A percentile compares a stretch with the other conserved stretches of the same genome.
Conservation (phyloP, 2,329 filamentous ascomycete species). For the Ascochyta viciae-villosae region DNA sequence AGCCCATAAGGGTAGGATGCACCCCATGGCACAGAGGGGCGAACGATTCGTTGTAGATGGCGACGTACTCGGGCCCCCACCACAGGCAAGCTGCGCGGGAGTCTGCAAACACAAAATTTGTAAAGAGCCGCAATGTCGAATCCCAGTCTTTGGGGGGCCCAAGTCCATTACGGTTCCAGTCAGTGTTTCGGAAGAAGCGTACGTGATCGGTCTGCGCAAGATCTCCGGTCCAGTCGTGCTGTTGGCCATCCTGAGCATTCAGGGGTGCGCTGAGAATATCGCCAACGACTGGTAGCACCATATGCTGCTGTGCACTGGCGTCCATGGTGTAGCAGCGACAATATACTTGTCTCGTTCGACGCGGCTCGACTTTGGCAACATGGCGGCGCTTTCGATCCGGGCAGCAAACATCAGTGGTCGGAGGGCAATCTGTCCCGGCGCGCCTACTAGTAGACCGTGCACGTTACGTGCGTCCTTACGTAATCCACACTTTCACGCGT, state of each 20-base stretch:
- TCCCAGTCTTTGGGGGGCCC: slow-evolving; percentile 28
- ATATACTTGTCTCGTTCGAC: too few relatives aligned
- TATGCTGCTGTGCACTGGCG: neutral
- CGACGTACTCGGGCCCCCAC: slow-evolving; percentile 35
- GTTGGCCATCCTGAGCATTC: neutral
- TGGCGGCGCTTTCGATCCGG: too few relatives aligned
- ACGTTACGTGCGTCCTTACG: too few relatives aligned
- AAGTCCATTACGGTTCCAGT: slow-evolving; percentile 30
- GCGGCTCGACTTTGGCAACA: too few relatives aligned
- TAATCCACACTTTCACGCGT: too few relatives aligned
- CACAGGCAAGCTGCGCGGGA: slow-evolving; percentile 34
- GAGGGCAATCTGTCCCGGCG: too few relatives aligned
- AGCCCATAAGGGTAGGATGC: slow-evolving; percentile 36
- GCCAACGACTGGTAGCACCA: neutral
- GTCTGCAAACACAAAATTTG: slow-evolving; percentile 35
- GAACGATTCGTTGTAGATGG: slow-evolving; percentile 37
- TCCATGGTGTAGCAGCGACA: too few relatives aligned
- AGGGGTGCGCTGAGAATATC: neutral
- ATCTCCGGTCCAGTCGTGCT: slow-evolving; percentile 29
- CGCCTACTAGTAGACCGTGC: too few relatives aligned
- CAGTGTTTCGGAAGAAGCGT: slow-evolving; percentile 29
- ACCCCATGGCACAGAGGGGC: slow-evolving; percentile 25
- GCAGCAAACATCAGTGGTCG: too few relatives aligned
- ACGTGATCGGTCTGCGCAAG: slow-evolving; percentile 33
- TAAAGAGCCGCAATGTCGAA: slow-evolving; percentile 26